phyloP scores from a whole-genome alignment of 2,329 filamentous ascomycete genomes.

The Calcarisporium arbuscula region DNA sequence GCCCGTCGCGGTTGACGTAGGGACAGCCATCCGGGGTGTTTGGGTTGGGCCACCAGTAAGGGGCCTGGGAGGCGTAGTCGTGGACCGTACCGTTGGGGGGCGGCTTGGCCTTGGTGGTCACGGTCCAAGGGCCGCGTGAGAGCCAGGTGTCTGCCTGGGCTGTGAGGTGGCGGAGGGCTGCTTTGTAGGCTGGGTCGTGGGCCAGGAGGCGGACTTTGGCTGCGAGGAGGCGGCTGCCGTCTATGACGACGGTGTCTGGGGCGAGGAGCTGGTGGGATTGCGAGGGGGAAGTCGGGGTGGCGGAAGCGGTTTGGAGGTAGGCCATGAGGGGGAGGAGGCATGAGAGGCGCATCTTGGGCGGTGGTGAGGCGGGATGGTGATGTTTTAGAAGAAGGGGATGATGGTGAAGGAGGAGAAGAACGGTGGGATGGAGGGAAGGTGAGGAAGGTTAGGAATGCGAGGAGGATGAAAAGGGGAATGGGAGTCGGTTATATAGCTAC shows the following conservation, averaged over 20 bases:
- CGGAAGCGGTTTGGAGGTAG: too few species aligned
- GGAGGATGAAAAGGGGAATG: conserved; percentile 8
- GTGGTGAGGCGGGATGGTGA: too few species aligned
- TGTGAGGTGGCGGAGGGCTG: conserved; percentile 5
- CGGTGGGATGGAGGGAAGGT: too few species aligned
- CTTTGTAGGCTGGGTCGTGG: background rate
- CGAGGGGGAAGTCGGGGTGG: too few species aligned
- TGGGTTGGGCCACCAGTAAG: conserved; percentile 17
- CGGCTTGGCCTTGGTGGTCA: conserved; percentile 13
- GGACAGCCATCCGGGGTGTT: conserved; percentile 13
- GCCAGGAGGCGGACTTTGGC: conserved; percentile 5
- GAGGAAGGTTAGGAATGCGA: too few species aligned
- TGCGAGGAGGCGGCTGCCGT: conserved; percentile 9
- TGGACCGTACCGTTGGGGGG: conserved; percentile 15
- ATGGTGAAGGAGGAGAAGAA: too few species aligned
- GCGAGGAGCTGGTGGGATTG: too few species aligned
- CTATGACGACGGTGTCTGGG: conserved; percentile 12
- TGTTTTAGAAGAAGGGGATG: too few species aligned
- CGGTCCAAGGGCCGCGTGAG: conserved; percentile 15
- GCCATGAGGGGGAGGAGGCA: too few species aligned
- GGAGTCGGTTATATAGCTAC: too few species aligned
- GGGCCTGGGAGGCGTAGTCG: conserved; percentile 18
- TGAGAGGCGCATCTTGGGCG: too few species aligned
- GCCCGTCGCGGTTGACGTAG: conserved; percentile 16
- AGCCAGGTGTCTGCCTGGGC: conserved; percentile 12